Conservation (phyloP, 108 stramenopile species). For the Skeletonema costatum region DNA sequence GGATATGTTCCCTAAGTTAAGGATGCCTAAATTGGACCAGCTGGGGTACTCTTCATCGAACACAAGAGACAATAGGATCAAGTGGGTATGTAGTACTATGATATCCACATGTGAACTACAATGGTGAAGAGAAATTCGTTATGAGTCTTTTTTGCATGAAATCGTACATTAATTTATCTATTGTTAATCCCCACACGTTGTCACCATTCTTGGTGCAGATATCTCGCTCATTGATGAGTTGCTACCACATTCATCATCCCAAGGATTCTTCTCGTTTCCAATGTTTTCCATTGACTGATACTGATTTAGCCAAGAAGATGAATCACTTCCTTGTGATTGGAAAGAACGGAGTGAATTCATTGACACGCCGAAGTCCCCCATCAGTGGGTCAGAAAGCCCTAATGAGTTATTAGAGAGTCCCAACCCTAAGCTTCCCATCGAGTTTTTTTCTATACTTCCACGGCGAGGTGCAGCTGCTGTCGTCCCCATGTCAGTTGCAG, state of each 20-base stretch:
- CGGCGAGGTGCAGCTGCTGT: background rate
- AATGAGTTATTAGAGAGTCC: background rate
- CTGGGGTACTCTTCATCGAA: no score
- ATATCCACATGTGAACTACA: no score
- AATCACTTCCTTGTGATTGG: slow-evolving; percentile 25
- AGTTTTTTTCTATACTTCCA: background rate
- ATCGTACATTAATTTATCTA: background rate
- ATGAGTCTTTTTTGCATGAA: no score
- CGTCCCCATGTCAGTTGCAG: background rate
- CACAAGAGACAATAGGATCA: no score
- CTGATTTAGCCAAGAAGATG: slow-evolving; percentile 31
- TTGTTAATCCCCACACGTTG: background rate
- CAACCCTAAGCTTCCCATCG: background rate
- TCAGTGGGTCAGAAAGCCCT: slow-evolving; percentile 21
- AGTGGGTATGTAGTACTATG: no score
- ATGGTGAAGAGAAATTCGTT: no score
- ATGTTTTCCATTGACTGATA: slow-evolving; percentile 41
- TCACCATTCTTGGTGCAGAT: background rate
- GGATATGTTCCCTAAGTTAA: no score
- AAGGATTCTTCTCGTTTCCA: slow-evolving; percentile 1
- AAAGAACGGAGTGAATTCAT: slow-evolving; percentile 31
- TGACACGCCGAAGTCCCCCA: slow-evolving; percentile 33
- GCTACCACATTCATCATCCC: slow-evolving; percentile 31
- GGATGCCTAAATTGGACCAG: no score
- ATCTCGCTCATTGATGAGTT: background rate